Evolutionary conservation across 1,284 basidiomycete species (phyloP).

Genomic region (Trichosporon asahii): DNA sequence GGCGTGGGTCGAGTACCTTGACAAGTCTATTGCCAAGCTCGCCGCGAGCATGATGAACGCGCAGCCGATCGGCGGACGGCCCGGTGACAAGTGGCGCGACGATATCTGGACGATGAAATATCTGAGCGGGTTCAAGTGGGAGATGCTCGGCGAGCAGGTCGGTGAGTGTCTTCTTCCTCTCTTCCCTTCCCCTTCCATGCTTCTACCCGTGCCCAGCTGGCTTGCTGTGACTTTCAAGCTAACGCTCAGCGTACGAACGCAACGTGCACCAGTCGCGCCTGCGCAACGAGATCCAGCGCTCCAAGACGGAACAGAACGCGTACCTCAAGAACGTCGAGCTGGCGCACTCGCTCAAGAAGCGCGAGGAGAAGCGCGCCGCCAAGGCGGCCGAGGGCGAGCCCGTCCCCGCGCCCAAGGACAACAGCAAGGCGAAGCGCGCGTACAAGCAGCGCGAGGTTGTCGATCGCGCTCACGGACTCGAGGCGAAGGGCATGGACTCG

Average conservation of each 20-base stretch:
- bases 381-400: slow-evolving; percentile 12
- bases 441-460: slow-evolving; percentile 43
- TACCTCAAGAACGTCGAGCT: slow-evolving; percentile 94
- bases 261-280: slow-evolving; percentile 82
- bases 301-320: slow-evolving; percentile 81
- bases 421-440: slow-evolving; percentile 18
- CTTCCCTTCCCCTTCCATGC: too few species aligned
- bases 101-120: slow-evolving; percentile 99
- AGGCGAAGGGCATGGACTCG: slow-evolving; percentile 43
- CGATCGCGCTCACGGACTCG: slow-evolving; percentile 34
- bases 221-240: too few species aligned
- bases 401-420: slow-evolving; percentile 1
- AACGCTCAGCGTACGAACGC: slow-evolving; percentile 75
- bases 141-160: slow-evolving; percentile 97
- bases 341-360: slow-evolving; percentile 83
- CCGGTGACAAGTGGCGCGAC: slow-evolving; percentile 83
- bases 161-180: slow-evolving; percentile 59
- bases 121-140: slow-evolving; percentile 96
- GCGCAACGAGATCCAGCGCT: slow-evolving; percentile 85
- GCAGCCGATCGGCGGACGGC: slow-evolving; percentile 90
- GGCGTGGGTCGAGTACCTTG: slow-evolving; percentile 97
- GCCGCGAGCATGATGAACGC: slow-evolving; percentile 96
- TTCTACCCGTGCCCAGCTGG: too few species aligned
- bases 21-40: slow-evolving; percentile 84
- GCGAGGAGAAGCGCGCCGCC: slow-evolving; percentile 63